Evolutionary conservation across 805 yeast species (phyloP), one percentile per base, ranked within the genome.

Genomic region (Metschnikowia shivogae): DNA sequence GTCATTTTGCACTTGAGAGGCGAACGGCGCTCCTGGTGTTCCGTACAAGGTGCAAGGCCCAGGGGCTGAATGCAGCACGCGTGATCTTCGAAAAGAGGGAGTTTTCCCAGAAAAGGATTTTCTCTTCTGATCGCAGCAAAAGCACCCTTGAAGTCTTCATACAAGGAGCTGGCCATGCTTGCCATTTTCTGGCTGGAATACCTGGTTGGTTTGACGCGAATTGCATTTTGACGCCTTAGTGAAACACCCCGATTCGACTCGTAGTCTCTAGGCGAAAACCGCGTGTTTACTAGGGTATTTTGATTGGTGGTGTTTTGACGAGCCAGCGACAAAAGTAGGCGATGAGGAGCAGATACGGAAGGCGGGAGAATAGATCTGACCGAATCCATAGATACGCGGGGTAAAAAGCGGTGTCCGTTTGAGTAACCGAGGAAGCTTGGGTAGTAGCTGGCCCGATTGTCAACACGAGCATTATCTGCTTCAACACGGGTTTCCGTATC

Each of bases 221-320:
- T 57, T 6, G 72, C 71, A 47, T 67, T 66, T 42, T 62, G 72
- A 8, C 72, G 50, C 24, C 63, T 47, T 28, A 67, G 56, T 0
- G 69, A 64, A 6, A 63, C 44, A 11, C 56, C 65, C 8, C 33
- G 28, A 20, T 19, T 30, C 5, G 33, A 30, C 30, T 36, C 13
- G 45, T 11, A 30, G 20, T 20, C 26, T 35, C 47, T 22, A 26
- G 35, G 19, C 17, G 28, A n/a, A 10, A 32, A 17, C 30, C 14
- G 20, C 34, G 27, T 13, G 27, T 29, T n/a, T 36, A 36, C 39
- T 12, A 54, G 36, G 14, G 62, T 53, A 37, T 59, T 53, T 11
- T 47, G 44, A 45, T 60, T 58, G 4, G 56, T 50, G 26, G 49
- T 48, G 39, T 58, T 60, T 36, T 61, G 62, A 4, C 64, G 52